Percentiles rank a stretch among this genome's conserved stretches.
phyloP scores from a whole-genome alignment of 495 filamentous ascomycete genomes.

The Gamarada debralockiae region DNA sequence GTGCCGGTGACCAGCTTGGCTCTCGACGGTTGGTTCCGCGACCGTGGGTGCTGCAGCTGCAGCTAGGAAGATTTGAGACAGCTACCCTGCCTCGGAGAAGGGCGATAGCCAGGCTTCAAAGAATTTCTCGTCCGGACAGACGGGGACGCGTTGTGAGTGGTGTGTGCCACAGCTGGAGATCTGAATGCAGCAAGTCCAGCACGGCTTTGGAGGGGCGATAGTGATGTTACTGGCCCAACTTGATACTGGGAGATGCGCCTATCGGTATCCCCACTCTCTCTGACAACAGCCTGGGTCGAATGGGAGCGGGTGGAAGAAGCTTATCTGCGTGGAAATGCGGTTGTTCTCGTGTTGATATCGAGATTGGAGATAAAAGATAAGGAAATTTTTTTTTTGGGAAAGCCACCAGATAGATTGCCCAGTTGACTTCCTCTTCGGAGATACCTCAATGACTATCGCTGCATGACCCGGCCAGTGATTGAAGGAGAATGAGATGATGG shows the following conservation, averaged over 20 bases:
- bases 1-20: slow-evolving; percentile 19
- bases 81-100: slow-evolving; percentile 24
- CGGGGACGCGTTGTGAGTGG: not conserved
- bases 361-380: not conserved
- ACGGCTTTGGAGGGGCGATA: slow-evolving; percentile 5
- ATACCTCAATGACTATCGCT: slow-evolving; percentile 17
- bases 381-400: not conserved
- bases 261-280: slow-evolving; percentile 25
- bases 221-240: slow-evolving; percentile 18
- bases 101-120: slow-evolving; percentile 13
- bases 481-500: slow-evolving; percentile 22
- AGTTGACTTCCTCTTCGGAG: not conserved
- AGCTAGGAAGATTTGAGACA: slow-evolving; percentile 14
- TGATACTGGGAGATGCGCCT: slow-evolving; percentile 11
- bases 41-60: slow-evolving; percentile 1
- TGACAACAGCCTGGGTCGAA: slow-evolving; percentile 4
- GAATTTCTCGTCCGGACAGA: not conserved
- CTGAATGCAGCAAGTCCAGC: slow-evolving; percentile 16
- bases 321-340: not conserved
- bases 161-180: not conserved
- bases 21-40: slow-evolving; percentile 17
- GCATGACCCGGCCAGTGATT: slow-evolving; percentile 22
- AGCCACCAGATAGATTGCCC: not conserved
- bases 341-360: not conserved
- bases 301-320: not conserved